Percentiles rank a stretch among this genome's conserved stretches.
Evolutionary conservation across 352 stramenopile genomes (phyloP).

Genomic region (Pythium diclinum): DNA sequence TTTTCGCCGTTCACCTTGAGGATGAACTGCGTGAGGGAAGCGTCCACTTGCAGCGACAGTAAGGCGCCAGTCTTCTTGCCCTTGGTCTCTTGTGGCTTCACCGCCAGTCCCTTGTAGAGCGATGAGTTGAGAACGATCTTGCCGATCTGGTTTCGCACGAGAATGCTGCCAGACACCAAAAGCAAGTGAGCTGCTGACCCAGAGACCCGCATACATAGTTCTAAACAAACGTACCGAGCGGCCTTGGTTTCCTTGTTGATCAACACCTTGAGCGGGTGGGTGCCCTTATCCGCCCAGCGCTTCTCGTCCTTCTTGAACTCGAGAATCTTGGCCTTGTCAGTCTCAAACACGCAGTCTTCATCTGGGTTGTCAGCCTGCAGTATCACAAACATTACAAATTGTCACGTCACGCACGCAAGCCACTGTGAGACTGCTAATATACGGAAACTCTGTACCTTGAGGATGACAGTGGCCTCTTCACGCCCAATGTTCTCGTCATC

Average conservation of each 20-base stretch:
- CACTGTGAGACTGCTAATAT: background rate
- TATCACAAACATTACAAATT: background rate
- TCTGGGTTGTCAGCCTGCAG: conserved; percentile 58
- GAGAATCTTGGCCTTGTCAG: conserved; percentile 75
- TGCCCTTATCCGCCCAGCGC: conserved; percentile 83
- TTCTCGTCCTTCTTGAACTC: conserved; percentile 89
- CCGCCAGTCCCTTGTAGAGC: conserved; percentile 73
- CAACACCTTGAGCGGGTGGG: conserved; percentile 78
- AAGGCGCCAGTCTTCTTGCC: conserved; percentile 75
- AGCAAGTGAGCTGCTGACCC: background rate
- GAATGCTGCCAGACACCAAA: conserved; percentile 36
- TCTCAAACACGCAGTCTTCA: conserved; percentile 73
- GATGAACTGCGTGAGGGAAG: conserved; percentile 58
- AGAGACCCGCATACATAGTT: background rate
- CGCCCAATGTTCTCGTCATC: conserved; percentile 80
- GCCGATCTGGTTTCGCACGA: conserved; percentile 82
- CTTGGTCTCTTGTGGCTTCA: conserved; percentile 65
- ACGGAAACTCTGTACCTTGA: conserved; percentile 59
- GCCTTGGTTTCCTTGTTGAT: conserved; percentile 73
- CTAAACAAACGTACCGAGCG: conserved; percentile 35
- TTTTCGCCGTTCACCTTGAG: conserved; percentile 71
- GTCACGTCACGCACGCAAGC: background rate
- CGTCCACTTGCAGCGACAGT: conserved; percentile 62
- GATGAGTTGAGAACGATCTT: conserved; percentile 85
- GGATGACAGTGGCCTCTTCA: conserved; percentile 82